Evolutionary conservation across 2,329 filamentous ascomycete genomes (phyloP), one percentile per base, ranked within the genome.

Genomic region (Exutisphaerella laricina): DNA sequence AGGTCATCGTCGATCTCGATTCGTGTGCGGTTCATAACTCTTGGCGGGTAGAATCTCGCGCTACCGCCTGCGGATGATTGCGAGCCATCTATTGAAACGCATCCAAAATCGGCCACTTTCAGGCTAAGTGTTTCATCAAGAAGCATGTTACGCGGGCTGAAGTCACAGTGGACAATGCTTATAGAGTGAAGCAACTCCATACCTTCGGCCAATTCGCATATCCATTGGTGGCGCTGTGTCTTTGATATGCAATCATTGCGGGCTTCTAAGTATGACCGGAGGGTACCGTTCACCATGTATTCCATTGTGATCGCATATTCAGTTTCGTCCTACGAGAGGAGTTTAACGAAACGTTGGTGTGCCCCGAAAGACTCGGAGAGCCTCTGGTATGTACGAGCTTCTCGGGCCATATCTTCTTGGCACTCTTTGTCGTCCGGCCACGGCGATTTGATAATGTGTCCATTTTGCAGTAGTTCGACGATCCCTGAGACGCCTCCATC

Each of bases 131-230:
- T 36, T 14, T 18, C 23, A 32, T 43, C 25, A 7, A 43, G 40
- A 6, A 43, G 40, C 40, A 43, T 43, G 20, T 43, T 43, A 13
- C 16, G 12, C 12, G 32, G 40, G 16, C 31, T 43, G 6, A 43
- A 34, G 26, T 37, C 40, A 13, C 32, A 36, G 12, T 29, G 32
- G 5, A 31, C 16, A 23, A 43, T 26, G 18, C n/a, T 22, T 16
- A 26, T 14, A 4, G 21, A 14, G 16, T 43, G 40, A 4, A 43
- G 40, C 33, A 43, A 35, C 17, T 21, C 21, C 18, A 43, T 18
- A 14, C 39, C 39, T 36, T 42, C 6, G 12, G 23, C 23, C 12
- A 12, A 6, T 26, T 12, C 23, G 6, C 6, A 6, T 7, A 12
- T 12, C 23, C 23, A 26, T 26, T 12, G 23, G 23, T 12, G 12